These are phyloP conservation scores for Bassia scoparia DNA, from an alignment of 148 eudicot species.

Conservation along the genomic window DNA sequence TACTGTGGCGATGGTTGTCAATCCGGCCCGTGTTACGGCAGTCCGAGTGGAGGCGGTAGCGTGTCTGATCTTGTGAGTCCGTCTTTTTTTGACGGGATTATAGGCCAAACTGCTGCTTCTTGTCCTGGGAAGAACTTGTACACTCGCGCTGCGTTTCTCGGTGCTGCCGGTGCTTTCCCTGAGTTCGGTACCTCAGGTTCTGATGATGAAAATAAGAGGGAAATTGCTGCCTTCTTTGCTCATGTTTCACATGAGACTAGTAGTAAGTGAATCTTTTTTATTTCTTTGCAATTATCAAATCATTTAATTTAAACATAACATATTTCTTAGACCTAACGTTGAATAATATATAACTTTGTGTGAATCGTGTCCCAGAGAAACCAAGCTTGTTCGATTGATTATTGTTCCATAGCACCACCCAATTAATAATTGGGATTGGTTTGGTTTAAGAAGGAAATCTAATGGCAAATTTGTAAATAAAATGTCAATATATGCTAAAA, in stretches of 20 bases:
- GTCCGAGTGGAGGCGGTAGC: constrained; percentile 21
- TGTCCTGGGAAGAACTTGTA: constrained; percentile 60
- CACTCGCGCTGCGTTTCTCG: constrained; percentile 39
- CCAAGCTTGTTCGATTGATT: too few species aligned
- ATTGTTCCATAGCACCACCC: too few species aligned
- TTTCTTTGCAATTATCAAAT: too few species aligned
- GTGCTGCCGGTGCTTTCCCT: constrained; percentile 30
- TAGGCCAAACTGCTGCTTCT: constrained; percentile 25
- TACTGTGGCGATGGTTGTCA: constrained; percentile 49
- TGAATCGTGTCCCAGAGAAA: too few species aligned
- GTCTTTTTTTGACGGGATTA: constrained; percentile 49
- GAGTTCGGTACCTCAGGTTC: constrained; percentile 49
- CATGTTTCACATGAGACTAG: constrained; percentile 70
- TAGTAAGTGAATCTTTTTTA: constrained; percentile 37
- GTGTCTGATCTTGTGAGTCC: constrained; percentile 42
- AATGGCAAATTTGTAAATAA: too few species aligned
- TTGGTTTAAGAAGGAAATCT: too few species aligned
- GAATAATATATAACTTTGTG: too few species aligned
- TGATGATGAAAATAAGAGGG: constrained; percentile 42
- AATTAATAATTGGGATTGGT: too few species aligned
- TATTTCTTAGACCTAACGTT: too few species aligned
- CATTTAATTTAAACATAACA: too few species aligned
- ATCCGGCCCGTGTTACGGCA: constrained; percentile 36
- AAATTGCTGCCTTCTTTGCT: constrained; percentile 71
- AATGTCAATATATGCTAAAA: too few species aligned